phyloP scores from a whole-genome alignment of 2,329 filamentous ascomycete species.

The Biscogniauxia marginata region DNA sequence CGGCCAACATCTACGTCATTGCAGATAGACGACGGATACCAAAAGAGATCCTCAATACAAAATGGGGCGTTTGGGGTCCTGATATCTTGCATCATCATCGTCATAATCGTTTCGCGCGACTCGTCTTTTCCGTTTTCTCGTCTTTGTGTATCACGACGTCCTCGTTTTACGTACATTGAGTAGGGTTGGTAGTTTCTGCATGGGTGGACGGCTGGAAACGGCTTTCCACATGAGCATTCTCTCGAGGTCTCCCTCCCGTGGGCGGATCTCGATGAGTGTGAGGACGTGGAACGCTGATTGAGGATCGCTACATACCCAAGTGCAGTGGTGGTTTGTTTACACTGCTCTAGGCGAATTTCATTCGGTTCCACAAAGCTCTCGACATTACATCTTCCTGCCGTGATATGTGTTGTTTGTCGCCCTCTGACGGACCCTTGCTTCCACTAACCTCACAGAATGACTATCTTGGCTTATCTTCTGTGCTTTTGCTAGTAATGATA shows the following conservation, averaged over 20 bases:
- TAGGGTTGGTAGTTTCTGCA: constrained; percentile 41
- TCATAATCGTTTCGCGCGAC: constrained; percentile 47
- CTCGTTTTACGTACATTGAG: constrained; percentile 29
- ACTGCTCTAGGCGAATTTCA: constrained; percentile 62
- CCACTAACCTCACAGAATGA: neutral
- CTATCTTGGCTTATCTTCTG: neutral
- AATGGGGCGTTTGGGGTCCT: constrained; percentile 73
- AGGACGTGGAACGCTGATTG: constrained; percentile 64
- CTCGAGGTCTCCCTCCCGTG: constrained; percentile 33
- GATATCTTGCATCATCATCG: constrained; percentile 73
- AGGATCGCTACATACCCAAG: constrained; percentile 62
- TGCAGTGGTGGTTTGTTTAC: constrained; percentile 49
- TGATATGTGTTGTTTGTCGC: neutral
- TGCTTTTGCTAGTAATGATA: no score
- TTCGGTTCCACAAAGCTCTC: constrained; percentile 48
- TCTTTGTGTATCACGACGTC: constrained; percentile 45
- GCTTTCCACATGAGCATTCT: constrained; percentile 57
- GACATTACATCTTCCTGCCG: neutral
- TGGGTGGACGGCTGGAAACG: constrained; percentile 59
- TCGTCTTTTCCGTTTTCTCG: constrained; percentile 47
- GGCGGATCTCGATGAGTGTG: constrained; percentile 39
- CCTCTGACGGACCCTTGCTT: constrained; percentile 2
- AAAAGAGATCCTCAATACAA: constrained; percentile 54
- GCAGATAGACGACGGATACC: constrained; percentile 73
- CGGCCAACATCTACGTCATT: constrained; percentile 43